phyloP scores from a whole-genome alignment of 2,329 filamentous ascomycete species.

The Alternaria hordeiaustralica region DNA sequence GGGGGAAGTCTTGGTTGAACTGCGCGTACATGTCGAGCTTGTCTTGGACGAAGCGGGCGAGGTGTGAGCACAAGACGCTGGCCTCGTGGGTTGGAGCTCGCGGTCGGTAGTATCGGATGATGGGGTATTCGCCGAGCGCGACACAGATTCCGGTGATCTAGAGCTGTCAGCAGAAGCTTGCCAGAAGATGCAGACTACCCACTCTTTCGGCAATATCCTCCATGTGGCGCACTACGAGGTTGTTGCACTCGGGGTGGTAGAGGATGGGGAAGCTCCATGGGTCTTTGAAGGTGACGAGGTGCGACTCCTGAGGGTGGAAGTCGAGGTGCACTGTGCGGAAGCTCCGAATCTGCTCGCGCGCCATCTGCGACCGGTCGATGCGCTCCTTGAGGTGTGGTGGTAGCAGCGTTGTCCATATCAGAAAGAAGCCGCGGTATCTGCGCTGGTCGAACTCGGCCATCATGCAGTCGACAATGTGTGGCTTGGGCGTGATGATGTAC shows the following conservation, averaged over 20 bases:
- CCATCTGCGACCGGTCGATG: constrained; percentile 73
- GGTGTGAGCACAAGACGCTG: constrained; percentile 81
- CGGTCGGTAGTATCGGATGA: constrained; percentile 89
- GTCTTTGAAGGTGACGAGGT: constrained; percentile 88
- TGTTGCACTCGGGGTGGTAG: constrained; percentile 89
- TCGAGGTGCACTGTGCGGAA: constrained; percentile 86
- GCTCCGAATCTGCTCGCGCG: constrained; percentile 76
- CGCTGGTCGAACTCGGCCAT: constrained; percentile 88
- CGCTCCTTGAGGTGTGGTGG: constrained; percentile 73
- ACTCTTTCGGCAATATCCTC: constrained; percentile 88
- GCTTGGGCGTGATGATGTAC: constrained; percentile 84
- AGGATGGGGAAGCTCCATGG: constrained; percentile 94
- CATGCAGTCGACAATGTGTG: constrained; percentile 91
- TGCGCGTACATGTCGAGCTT: constrained; percentile 90
- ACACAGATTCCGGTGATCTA: constrained; percentile 88
- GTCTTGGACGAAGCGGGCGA: constrained; percentile 89
- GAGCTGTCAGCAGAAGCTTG: constrained; percentile 3
- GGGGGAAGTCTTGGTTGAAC: constrained; percentile 83
- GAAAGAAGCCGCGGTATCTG: constrained; percentile 77
- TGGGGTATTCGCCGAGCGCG: constrained; percentile 90
- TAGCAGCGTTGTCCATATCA: constrained; percentile 86
- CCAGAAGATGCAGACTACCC: constrained; percentile 6
- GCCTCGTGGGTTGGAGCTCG: constrained; percentile 81
- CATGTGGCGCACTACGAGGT: constrained; percentile 82
- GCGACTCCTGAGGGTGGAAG: constrained; percentile 89